Evolutionary conservation across 345 rosid genomes (phyloP).

Genomic region (Mallotus nudiflorus): DNA sequence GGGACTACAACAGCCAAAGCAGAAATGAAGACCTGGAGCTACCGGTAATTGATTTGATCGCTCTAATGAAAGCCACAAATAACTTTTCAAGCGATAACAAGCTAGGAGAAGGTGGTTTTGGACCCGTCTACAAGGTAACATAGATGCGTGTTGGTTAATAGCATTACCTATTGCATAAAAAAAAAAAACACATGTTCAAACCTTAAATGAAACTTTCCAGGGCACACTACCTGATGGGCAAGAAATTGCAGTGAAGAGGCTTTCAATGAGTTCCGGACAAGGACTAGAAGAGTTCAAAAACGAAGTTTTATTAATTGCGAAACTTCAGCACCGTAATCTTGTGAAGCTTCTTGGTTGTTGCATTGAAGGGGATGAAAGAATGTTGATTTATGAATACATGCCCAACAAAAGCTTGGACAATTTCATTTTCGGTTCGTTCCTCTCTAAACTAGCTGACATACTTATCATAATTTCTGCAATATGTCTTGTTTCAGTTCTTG

Average conservation of each 20-base stretch:
- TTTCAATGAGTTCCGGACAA: conserved; percentile 34
- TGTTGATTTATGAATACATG: conserved; percentile 40
- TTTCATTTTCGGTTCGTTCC: conserved; percentile 31
- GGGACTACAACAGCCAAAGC: background rate
- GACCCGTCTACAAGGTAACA: conserved; percentile 34
- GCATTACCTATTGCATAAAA: too few species aligned
- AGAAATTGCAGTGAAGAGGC: conserved; percentile 38
- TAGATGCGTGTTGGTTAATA: background rate
- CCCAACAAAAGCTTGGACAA: conserved; percentile 40
- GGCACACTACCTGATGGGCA: conserved; percentile 33
- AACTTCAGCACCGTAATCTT: conserved; percentile 42
- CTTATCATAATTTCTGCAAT: background rate
- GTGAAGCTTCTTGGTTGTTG: conserved; percentile 42
- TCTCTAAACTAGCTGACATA: too few species aligned
- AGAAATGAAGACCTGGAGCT: conserved; percentile 21
- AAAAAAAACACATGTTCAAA: too few species aligned
- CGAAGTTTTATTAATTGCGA: conserved; percentile 27
- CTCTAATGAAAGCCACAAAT: conserved; percentile 22
- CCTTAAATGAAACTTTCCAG: conserved; percentile 11
- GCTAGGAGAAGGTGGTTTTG: conserved; percentile 47
- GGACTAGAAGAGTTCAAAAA: conserved; percentile 37
- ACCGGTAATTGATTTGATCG: background rate
- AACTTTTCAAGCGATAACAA: conserved; percentile 25
- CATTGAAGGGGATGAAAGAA: conserved; percentile 31
- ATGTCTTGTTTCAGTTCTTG: background rate